Base-by-base conservation (phyloP, 805 yeast species). In the Candida patagonica region DNA sequence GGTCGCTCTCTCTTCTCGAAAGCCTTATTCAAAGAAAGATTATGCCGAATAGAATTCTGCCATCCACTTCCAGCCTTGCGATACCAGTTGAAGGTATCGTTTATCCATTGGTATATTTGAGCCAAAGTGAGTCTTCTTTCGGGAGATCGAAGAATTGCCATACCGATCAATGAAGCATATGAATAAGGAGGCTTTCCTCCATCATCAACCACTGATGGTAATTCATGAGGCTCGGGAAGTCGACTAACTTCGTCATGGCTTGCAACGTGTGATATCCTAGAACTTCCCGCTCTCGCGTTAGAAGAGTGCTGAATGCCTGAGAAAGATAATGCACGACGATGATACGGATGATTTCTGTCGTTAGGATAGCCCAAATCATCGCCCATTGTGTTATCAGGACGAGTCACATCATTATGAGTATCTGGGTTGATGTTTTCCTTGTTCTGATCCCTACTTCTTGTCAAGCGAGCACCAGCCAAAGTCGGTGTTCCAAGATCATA, bases 1-100 rank as follows among this genome's bases (percentile, higher is more conserved):
- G 96, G 88, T 58, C 88, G 81, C 49, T 84, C 95, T 17, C 92
- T 80, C 62, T 89, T 89, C 36, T 81, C 70, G 56, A 89, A 89
- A 0, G 96, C 95, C 56, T 92, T 92, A 61, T 89, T 92, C 51
- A 89, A 70, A 9, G 96, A 86, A 23, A 89, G 66, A 50, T 92
- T 89, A 62, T 89, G 98, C 46, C 98, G 78, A 47, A 89, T 92
- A 25, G 96, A 88, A 62, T 89, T 89, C 62, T 89, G 96, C 98
- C 98, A 89, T 21, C 96, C 96, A 8, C 85, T 81, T 51, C 86
- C 95, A 43, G 83, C 81, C 47, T 74, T 76, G 47, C 78, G 76
- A 61, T 92, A 92, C 57, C 80, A 89, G 46, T 70, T 73, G 60
- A 88, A 89, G 26, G 94, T 81, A 33, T 76, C 77, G 6, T 92